A percentile compares a stretch with the other conserved stretches of the same genome.
These are phyloP conservation scores for Picochlorum sp. DNA, from an alignment of 139 green algal genomes.

Conservation along the genomic window DNA sequence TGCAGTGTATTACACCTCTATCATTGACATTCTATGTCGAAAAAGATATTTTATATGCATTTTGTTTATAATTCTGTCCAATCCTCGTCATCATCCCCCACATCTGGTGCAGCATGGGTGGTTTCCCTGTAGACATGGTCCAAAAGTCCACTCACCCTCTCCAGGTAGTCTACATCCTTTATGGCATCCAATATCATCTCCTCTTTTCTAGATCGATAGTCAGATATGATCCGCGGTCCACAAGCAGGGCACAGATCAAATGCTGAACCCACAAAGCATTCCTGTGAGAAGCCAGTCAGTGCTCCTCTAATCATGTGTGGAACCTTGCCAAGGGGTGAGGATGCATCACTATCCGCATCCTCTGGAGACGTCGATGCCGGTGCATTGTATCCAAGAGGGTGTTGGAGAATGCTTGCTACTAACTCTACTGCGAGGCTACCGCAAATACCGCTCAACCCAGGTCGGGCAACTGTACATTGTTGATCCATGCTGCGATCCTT, in stretches of 20 bases:
- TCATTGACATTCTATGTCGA: background rate
- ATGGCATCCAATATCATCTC: constrained; percentile 47
- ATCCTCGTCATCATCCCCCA: constrained; percentile 14
- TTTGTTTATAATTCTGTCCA: too few relatives aligned
- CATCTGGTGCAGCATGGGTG: background rate
- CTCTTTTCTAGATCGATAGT: constrained; percentile 42
- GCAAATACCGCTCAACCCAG: constrained; percentile 82
- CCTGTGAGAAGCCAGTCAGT: constrained; percentile 28
- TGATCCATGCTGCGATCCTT: constrained; percentile 83
- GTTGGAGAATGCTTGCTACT: constrained; percentile 66
- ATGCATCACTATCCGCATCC: too few relatives aligned
- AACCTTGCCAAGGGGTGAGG: constrained; percentile 53
- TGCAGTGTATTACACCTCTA: background rate
- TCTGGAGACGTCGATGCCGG: constrained; percentile 16
- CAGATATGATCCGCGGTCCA: constrained; percentile 55
- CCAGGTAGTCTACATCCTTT: constrained; percentile 41
- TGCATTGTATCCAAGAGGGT: constrained; percentile 47
- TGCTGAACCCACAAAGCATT: constrained; percentile 57
- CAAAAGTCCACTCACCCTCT: constrained; percentile 72
- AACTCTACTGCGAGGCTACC: constrained; percentile 84
- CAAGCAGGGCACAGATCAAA: constrained; percentile 90
- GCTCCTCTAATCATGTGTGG: constrained; percentile 45
- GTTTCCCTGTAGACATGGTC: constrained; percentile 16
- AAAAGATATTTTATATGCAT: background rate
- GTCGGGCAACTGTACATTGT: constrained; percentile 91